phyloP scores from a whole-genome alignment of 371 early-diverging fungal genomes.

The Mortierella sp. region DNA sequence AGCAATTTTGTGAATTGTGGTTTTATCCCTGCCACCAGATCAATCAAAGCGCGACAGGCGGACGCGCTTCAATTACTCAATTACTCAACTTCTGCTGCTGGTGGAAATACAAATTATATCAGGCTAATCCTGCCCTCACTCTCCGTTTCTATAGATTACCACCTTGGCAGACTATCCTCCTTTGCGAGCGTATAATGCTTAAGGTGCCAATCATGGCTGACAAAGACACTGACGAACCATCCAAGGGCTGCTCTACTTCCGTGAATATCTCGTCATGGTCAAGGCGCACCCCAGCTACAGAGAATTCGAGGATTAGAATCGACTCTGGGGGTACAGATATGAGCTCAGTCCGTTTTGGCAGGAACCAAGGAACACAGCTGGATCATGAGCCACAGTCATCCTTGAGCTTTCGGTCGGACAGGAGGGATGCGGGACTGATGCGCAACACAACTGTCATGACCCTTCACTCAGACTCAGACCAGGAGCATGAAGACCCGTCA shows the following conservation, averaged over 20 bases:
- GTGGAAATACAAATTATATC: neutral
- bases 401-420: neutral
- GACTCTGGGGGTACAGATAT: neutral
- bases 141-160: neutral
- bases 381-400: constrained; percentile 1
- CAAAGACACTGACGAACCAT: constrained; percentile 21
- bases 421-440: constrained; percentile 11
- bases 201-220: constrained; percentile 25
- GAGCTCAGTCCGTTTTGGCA: constrained; percentile 6
- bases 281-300: neutral
- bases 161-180: neutral
- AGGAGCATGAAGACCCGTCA: constrained; percentile 25
- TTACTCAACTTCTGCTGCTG: too few relatives aligned
- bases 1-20: too few relatives aligned
- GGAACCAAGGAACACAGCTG: constrained; percentile 2
- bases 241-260: constrained; percentile 8
- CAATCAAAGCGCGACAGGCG: too few relatives aligned
- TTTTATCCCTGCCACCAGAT: too few relatives aligned
- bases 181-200: constrained; percentile 12
- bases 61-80: too few relatives aligned
- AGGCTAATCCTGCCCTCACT: neutral
- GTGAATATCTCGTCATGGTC: constrained; percentile 19
- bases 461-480: constrained; percentile 46
- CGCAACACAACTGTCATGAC: constrained; percentile 53
- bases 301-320: neutral